Base-by-base conservation (phyloP, 1,284 basidiomycete genomes). In the Ganoderma leucocontextum region DNA sequence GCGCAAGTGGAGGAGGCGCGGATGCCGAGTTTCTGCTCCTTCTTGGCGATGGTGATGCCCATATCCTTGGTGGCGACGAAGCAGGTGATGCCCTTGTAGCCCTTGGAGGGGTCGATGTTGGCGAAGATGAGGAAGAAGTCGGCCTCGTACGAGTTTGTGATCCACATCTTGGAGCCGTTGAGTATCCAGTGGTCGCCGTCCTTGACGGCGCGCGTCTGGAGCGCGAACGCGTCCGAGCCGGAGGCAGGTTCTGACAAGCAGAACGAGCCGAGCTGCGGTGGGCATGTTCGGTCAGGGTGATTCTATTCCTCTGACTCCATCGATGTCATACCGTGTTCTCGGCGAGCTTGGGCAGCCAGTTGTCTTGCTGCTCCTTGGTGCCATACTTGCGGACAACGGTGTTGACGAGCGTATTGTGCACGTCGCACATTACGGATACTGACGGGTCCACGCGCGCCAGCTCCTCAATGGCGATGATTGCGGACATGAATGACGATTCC, bases 101-200 rank as follows among this genome's bases (percentile, higher is more conserved):
- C 97, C 80, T 97, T 96, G 74, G 89, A 93, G 0, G 95, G 93
- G 81, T 99, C 96, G 55, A 95, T 78, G 75, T 96, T 99, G 67
- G 98, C 98, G 74, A 99, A 99, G 62, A 99, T 93, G 67, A 95
- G 88, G 84, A 94, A 95, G 71, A 99, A 89, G 66, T 96, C 96
- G 6, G 98, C 98, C 81, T 99, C 97, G 71, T 91, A 91, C 8
- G 95, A 96, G 85, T 99, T 99, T 60, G 98, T 99, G 77, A 99
- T 99, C 97, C 97, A 99, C 96, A 98, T 97, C 87, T 99, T 99
- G 73, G 94, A 95, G 44, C 97, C 97, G 76, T 97, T 97, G 70
- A 99, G 80, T 39, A 95, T 85, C 86, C 92, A 98, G 74, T 94
- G 82, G 76, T 92, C 89, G 29, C 91, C 91, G 70, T 95, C 93